Percentiles rank a stretch among this genome's conserved stretches.
These are phyloP conservation scores for Infundibulicybe gibba DNA, from an alignment of 768 basidiomycete genomes.

Conservation along the genomic window DNA sequence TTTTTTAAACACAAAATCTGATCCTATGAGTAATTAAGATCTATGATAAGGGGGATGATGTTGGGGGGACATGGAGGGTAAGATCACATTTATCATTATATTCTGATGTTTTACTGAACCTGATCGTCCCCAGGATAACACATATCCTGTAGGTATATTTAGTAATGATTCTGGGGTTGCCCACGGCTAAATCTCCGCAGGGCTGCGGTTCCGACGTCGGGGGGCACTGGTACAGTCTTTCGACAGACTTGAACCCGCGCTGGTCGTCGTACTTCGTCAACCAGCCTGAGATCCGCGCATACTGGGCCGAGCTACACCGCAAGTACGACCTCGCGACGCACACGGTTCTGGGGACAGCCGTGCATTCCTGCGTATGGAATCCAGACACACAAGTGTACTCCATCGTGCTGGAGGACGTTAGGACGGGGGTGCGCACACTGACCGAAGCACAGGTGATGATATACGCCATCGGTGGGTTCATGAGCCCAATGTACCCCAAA, in stretches of 20 bases:
- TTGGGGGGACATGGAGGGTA: constrained; percentile 60
- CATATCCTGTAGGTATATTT: constrained; percentile 39
- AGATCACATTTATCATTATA: constrained; percentile 12
- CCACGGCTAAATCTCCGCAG: constrained; percentile 14
- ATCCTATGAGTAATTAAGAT: constrained; percentile 29
- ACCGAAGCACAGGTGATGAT: constrained; percentile 43
- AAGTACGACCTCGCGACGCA: constrained; percentile 38
- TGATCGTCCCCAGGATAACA: constrained; percentile 49
- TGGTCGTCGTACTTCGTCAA: constrained; percentile 44
- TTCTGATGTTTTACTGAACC: background rate
- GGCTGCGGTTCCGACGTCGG: constrained; percentile 57
- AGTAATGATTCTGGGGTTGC: constrained; percentile 5
- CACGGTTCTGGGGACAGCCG: constrained; percentile 38
- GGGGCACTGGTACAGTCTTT: constrained; percentile 52
- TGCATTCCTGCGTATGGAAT: constrained; percentile 43
- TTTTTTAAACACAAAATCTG: constrained; percentile 23
- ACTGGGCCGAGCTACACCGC: constrained; percentile 44
- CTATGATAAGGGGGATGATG: constrained; percentile 40
- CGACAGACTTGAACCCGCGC: constrained; percentile 48
- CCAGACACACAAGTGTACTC: constrained; percentile 35
- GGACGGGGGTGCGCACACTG: constrained; percentile 28
- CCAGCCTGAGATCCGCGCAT: constrained; percentile 48
- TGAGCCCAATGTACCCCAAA: constrained; percentile 37
- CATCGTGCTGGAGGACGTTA: constrained; percentile 30
- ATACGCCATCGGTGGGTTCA: constrained; percentile 49